These are phyloP conservation scores for Trametes maxima DNA, from an alignment of 768 basidiomycete genomes.

Conservation along the genomic window DNA sequence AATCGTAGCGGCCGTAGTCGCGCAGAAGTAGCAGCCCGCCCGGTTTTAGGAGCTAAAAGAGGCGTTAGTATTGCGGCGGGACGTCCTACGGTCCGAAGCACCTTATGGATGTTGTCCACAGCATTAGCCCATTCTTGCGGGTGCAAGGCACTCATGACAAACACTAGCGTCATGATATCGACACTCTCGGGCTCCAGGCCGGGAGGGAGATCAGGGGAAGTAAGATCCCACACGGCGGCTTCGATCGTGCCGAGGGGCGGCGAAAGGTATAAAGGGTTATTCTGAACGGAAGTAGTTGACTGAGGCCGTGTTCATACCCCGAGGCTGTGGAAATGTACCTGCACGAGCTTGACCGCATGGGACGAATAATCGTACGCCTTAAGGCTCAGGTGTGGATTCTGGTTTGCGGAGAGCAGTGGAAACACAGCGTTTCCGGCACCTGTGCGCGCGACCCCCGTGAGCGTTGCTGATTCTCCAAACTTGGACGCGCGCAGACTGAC, in stretches of 20 bases:
- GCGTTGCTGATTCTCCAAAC: background rate
- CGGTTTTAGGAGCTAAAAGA: slow-evolving; percentile 80
- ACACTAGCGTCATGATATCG: slow-evolving; percentile 90
- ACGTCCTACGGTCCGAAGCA: slow-evolving; percentile 30
- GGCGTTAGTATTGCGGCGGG: background rate
- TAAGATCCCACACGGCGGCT: slow-evolving; percentile 90
- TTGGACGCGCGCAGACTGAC: slow-evolving; percentile 41
- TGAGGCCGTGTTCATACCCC: too few species aligned
- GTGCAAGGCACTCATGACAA: slow-evolving; percentile 91
- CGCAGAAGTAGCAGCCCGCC: slow-evolving; percentile 83
- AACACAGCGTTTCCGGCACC: slow-evolving; percentile 96
- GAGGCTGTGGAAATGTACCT: slow-evolving; percentile 47
- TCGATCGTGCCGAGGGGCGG: slow-evolving; percentile 72
- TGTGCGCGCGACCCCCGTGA: slow-evolving; percentile 29
- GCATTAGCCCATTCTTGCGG: slow-evolving; percentile 90
- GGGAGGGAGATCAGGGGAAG: slow-evolving; percentile 64
- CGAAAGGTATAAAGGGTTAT: slow-evolving; percentile 66
- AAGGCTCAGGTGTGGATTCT: slow-evolving; percentile 74
- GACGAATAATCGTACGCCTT: slow-evolving; percentile 90
- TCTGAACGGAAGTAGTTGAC: slow-evolving; percentile 43
- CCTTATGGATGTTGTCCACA: slow-evolving; percentile 76
- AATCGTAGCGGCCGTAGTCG: slow-evolving; percentile 94
- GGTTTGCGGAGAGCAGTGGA: slow-evolving; percentile 80
- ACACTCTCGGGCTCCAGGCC: slow-evolving; percentile 68
- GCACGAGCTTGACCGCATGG: slow-evolving; percentile 87